These are phyloP conservation scores for Pythium phragmiticola DNA, from an alignment of 352 stramenopile genomes.

Conservation along the genomic window DNA sequence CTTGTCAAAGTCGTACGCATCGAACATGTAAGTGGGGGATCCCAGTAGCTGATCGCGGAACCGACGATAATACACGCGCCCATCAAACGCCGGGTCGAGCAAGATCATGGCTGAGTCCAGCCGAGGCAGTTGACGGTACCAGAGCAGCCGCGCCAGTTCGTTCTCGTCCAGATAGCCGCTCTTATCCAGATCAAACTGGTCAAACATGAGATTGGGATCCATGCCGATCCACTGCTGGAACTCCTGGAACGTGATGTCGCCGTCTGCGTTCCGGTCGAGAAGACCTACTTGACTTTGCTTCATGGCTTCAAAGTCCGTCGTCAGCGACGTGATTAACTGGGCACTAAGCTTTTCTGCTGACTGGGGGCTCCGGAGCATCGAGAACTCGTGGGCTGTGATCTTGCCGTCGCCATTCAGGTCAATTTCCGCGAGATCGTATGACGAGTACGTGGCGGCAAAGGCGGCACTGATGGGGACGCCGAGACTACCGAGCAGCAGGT, in stretches of 20 bases:
- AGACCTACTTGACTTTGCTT: conserved; percentile 48
- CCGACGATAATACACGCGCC: conserved; percentile 74
- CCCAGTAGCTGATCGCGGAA: conserved; percentile 42
- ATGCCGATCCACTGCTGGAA: conserved; percentile 70
- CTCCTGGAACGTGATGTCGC: conserved; percentile 61
- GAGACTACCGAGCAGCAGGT: conserved; percentile 60
- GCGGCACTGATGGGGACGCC: conserved; percentile 56
- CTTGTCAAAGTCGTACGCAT: conserved; percentile 70
- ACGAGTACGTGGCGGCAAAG: conserved; percentile 68
- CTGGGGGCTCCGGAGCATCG: conserved; percentile 29
- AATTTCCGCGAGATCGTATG: conserved; percentile 69
- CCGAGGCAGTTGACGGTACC: conserved; percentile 68
- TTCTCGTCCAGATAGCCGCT: conserved; percentile 83
- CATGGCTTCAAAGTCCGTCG: conserved; percentile 58
- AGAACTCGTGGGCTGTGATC: conserved; percentile 65
- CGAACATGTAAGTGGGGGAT: conserved; percentile 63
- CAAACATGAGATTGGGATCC: conserved; percentile 79
- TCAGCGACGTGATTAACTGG: conserved; percentile 38
- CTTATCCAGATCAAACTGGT: conserved; percentile 84
- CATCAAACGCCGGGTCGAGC: conserved; percentile 81
- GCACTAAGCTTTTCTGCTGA: conserved; percentile 40
- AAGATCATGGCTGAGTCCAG: conserved; percentile 65
- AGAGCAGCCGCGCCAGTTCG: conserved; percentile 63
- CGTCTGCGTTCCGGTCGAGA: conserved; percentile 55
- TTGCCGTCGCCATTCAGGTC: conserved; percentile 67